phyloP scores from a whole-genome alignment of 345 rosid species.

The Excoecaria cochinchinensis region DNA sequence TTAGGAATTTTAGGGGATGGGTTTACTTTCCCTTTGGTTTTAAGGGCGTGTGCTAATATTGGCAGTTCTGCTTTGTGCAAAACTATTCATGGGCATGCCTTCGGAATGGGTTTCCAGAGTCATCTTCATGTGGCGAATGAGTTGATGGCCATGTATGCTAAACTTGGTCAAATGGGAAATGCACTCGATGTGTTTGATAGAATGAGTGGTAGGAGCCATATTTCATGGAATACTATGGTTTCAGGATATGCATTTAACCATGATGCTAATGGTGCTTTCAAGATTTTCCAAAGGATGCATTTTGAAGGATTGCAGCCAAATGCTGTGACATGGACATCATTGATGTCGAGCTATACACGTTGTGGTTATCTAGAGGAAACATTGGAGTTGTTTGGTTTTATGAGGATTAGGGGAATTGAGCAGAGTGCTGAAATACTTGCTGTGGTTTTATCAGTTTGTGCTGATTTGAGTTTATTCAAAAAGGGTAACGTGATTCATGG shows the following conservation, averaged over 20 bases:
- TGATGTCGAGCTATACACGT: slow-evolving; percentile 62
- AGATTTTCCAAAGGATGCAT: slow-evolving; percentile 54
- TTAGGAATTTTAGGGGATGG: slow-evolving; percentile 52
- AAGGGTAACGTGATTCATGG: slow-evolving; percentile 51
- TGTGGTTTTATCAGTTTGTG: slow-evolving; percentile 59
- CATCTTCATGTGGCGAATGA: slow-evolving; percentile 59
- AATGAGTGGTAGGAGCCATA: slow-evolving; percentile 45
- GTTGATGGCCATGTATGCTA: slow-evolving; percentile 56
- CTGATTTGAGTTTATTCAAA: slow-evolving; percentile 30
- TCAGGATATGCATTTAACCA: slow-evolving; percentile 48
- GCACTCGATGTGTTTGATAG: slow-evolving; percentile 55
- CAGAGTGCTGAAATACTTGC: slow-evolving; percentile 51
- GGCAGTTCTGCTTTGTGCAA: slow-evolving; percentile 31
- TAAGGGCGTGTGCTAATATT: slow-evolving; percentile 44
- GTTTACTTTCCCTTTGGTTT: slow-evolving; percentile 55
- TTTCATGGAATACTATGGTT: slow-evolving; percentile 74
- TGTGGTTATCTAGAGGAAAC: slow-evolving; percentile 44
- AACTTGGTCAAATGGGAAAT: slow-evolving; percentile 38
- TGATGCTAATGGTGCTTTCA: slow-evolving; percentile 50
- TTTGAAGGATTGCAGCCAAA: slow-evolving; percentile 58
- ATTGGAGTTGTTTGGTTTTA: slow-evolving; percentile 41
- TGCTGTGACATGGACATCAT: slow-evolving; percentile 64
- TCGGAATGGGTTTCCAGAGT: slow-evolving; percentile 45
- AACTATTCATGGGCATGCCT: slow-evolving; percentile 47
- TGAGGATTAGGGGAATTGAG: slow-evolving; percentile 44